Evolutionary conservation across 352 stramenopile species (phyloP).

Genomic region (Phytophthora constricta): DNA sequence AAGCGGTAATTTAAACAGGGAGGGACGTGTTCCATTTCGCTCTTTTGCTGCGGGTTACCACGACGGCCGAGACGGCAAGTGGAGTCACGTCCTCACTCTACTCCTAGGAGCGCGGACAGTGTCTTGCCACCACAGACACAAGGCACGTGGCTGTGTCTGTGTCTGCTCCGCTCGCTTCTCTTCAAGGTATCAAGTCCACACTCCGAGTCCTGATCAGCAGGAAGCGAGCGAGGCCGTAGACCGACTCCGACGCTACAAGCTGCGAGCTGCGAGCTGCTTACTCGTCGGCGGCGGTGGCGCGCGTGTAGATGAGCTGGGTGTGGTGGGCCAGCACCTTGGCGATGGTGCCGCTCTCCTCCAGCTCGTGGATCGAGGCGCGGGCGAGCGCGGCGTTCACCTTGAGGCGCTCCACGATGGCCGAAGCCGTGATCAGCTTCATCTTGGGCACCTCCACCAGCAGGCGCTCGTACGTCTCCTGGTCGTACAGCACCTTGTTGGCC

Average conservation of each 20-base stretch:
- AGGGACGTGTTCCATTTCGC: conserved; percentile 54
- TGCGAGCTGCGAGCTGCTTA: conserved; percentile 73
- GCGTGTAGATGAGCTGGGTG: conserved; percentile 99
- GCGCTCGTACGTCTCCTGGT: conserved; percentile 99
- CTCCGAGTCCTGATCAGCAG: not conserved
- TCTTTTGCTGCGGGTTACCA: conserved; percentile 36
- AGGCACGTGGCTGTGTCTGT: conserved; percentile 6
- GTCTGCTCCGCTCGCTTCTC: conserved; percentile 19
- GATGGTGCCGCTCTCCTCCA: conserved; percentile 97
- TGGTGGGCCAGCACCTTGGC: conserved; percentile 94
- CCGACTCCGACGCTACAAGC: conserved; percentile 24
- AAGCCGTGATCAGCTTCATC: conserved; percentile 99
- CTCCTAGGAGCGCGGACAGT: conserved; percentile 34
- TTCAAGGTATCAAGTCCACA: conserved; percentile 8
- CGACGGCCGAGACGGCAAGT: conserved; percentile 19
- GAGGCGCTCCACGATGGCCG: conserved; percentile 98
- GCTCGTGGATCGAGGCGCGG: conserved; percentile 95
- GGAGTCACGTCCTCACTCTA: conserved; percentile 42
- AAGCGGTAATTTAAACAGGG: conserved; percentile 68
- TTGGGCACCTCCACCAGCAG: conserved; percentile 99
- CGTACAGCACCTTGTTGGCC: conserved; percentile 99
- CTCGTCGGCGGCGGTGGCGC: conserved; percentile 85
- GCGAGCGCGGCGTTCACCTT: conserved; percentile 99
- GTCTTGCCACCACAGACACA: conserved; percentile 13
- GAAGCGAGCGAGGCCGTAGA: conserved; percentile 11